Base-by-base conservation (phyloP, 1,139 yeast species). In the Debaryomyces coudertii region DNA sequence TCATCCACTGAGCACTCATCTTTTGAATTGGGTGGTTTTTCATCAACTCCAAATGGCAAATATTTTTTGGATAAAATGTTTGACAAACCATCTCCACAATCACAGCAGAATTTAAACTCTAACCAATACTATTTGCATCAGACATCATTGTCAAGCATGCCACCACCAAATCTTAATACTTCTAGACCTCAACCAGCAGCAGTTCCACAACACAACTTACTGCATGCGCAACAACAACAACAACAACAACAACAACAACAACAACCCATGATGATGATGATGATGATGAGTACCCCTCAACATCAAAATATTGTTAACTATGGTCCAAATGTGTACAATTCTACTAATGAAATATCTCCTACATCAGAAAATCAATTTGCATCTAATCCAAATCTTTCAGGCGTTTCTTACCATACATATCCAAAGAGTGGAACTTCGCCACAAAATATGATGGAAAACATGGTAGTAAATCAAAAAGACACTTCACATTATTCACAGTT, bases 221-320 rank as follows among this genome's bases (percentile, higher is more conserved):
- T 49, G 43, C 56, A 54, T 31, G 55, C 50, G 30, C 53, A 42
- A 33, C 61, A 44, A 31, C 60, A 47, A 35, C 58, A 44, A 33
- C 56, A 49, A 37, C 57, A 47, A 14, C 61, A 20, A 5, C 22
- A 20, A 5, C 22, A 20, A 20, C 22, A 20, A 4, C 22, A 20
- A 5, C 22, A 20, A 20, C 22, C 4, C 5, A 4, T 47, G 55
- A 48, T 55, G 40, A 56, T 60, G 61, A 63, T 67, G 65, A 68
- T 70, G 71, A 65, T 69, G 66, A 73, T 73, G 76, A 73, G 78
- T 44, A 73, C 79, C 1, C 78, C 79, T 5, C 77, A 69, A 47
- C 78, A 70, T 53, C 69, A 58, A 28, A 55, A 53, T 47, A 50
- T 56, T 29, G 40, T 53, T 29, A 45, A 47, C 38, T 61, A 54